These are phyloP conservation scores for Knoxdaviesia capensis DNA, from an alignment of 2,329 filamentous ascomycete species.

Conservation along the genomic window DNA sequence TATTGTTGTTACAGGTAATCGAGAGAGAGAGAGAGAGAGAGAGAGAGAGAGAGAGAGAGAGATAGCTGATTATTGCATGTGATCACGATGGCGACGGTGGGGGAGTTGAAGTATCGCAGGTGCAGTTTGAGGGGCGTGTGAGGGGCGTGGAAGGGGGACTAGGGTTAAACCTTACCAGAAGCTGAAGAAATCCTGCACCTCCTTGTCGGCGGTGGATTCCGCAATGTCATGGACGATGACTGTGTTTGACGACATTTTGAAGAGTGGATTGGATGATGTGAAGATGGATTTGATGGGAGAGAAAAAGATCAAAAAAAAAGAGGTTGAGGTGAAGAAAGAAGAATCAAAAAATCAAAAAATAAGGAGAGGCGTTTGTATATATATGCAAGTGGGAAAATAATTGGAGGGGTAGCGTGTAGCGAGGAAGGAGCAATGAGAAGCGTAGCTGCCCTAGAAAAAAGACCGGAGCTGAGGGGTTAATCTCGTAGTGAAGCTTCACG, in stretches of 20 bases:
- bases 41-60: background rate
- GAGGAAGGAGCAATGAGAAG: too few relatives aligned
- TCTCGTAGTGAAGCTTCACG: too few relatives aligned
- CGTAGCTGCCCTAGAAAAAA: too few relatives aligned
- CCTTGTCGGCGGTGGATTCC: slow-evolving; percentile 61
- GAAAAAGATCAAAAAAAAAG: background rate
- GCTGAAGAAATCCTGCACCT: slow-evolving; percentile 93
- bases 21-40: background rate
- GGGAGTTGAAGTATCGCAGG: background rate
- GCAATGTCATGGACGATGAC: slow-evolving; percentile 86
- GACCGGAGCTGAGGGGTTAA: too few relatives aligned
- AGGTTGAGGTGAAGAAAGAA: background rate
- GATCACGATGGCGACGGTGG: too few relatives aligned
- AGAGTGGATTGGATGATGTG: slow-evolving; percentile 3
- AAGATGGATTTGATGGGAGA: background rate
- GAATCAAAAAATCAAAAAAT: background rate
- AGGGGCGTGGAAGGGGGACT: background rate
- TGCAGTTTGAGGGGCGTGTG: background rate
- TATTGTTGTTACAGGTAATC: background rate
- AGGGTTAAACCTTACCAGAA: slow-evolving; percentile 46
- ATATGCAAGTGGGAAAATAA: too few relatives aligned
- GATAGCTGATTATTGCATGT: background rate
- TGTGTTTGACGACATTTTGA: slow-evolving; percentile 36
- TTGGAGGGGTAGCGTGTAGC: too few relatives aligned
- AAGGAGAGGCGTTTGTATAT: too few relatives aligned